Base-by-base conservation (phyloP, 257 asterid genomes). In the Nyctanthes arbortristis region DNA sequence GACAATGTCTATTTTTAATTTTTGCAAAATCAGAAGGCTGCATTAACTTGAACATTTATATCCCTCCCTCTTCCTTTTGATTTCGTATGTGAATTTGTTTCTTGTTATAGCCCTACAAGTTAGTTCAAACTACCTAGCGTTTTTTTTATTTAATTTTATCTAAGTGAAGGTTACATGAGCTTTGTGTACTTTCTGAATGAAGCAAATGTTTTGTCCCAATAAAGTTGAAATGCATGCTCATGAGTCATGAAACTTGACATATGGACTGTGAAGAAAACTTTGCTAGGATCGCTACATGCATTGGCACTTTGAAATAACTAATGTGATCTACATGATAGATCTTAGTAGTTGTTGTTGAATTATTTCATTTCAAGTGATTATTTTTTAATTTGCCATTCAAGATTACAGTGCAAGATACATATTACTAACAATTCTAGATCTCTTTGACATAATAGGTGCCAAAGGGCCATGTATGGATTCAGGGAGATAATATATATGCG, bases 391-490 rank as follows among this genome's bases (percentile, higher is more conserved):
- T 60, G 52, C 63, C 7, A 39, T 18, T 63, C 65, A 36, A 61
- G 67, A 52, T 14, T 22, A 24, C 63, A 3, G 22, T 59, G 68
- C 59, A 36, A 47, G 47, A 11, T 65, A 45, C 18, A 49, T 34
- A 30, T 1, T 69, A 63, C 59, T 54, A 43, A 32, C 55, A 43
- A 32, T 32, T 59, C 18, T 67, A 33, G 40, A 45, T 10, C 20
- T 57, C 61, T 69, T 73, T 76, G 78, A 56, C 59, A 67, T 58
- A 74, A 32, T 72, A 92, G 97, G 90, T 93, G 62, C 97, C 97
- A n/a, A 84, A 90, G 82, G 98, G 98, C 43, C 96, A 88, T 72
- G 94, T 90, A 32, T 93, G 98, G 98, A 81, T 90, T 79, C 97
- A 93, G 71, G 98, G 98, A 63, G 98, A 90, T 84, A 93, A 93